Percentiles rank a stretch among this genome's conserved stretches.
Conservation (phyloP, 73 alveolate genomes). For the Paramecium caudatum region DNA sequence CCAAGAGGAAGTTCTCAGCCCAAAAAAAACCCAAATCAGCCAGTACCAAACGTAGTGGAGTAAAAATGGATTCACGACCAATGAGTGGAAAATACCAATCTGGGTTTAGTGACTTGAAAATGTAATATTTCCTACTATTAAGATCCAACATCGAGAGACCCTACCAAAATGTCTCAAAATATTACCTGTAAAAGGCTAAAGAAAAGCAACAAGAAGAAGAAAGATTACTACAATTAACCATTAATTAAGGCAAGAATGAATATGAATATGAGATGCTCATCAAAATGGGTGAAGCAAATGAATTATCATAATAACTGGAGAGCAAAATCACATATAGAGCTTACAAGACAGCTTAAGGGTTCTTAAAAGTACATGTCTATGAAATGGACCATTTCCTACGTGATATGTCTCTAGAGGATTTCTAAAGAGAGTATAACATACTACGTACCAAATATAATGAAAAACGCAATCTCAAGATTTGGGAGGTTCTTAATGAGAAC, state of each 20-base stretch:
- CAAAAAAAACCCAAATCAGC: conserved; percentile 52
- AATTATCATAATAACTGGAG: conserved; percentile 63
- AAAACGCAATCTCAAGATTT: conserved; percentile 56
- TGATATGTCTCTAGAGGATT: conserved; percentile 70
- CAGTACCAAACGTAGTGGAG: not conserved
- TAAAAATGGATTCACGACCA: conserved; percentile 6
- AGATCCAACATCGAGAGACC: conserved; percentile 17
- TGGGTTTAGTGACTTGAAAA: conserved; percentile 51
- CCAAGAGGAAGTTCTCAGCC: conserved; percentile 52
- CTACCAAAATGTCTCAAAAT: conserved; percentile 54
- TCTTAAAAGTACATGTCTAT: conserved; percentile 70
- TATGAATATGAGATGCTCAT: conserved; percentile 77
- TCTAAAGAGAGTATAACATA: conserved; percentile 74
- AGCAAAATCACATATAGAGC: conserved; percentile 77
- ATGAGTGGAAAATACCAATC: conserved; percentile 59
- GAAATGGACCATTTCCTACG: conserved; percentile 66
- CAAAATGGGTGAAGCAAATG: conserved; percentile 78
- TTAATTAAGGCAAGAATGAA: conserved; percentile 74
- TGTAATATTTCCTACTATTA: conserved; percentile 6
- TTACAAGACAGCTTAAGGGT: conserved; percentile 70
- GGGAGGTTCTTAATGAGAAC: conserved; percentile 76
- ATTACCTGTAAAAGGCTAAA: conserved; percentile 66
- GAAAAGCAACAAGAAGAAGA: conserved; percentile 72
- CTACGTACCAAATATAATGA: conserved; percentile 71
- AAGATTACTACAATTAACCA: conserved; percentile 67